Percentiles rank a stretch among this genome's conserved stretches.
These are phyloP conservation scores for Sporobolomyces roseus DNA, from an alignment of 768 basidiomycete species.

Conservation along the genomic window DNA sequence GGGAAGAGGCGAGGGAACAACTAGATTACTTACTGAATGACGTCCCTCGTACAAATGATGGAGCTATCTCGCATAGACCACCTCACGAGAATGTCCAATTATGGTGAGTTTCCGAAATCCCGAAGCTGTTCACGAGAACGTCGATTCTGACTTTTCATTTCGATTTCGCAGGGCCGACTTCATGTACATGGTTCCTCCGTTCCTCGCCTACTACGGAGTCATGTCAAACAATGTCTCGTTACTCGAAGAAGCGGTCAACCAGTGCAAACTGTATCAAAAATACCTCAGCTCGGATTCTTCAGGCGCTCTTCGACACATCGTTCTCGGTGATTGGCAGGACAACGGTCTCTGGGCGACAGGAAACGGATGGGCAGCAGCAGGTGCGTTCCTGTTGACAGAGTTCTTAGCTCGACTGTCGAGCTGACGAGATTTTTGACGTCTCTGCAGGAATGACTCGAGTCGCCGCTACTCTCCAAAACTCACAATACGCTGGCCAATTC, in stretches of 20 bases:
- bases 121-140: too few relatives aligned
- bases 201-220: slow-evolving; percentile 61
- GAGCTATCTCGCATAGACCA: slow-evolving; percentile 73
- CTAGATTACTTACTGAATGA: slow-evolving; percentile 59
- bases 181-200: slow-evolving; percentile 34
- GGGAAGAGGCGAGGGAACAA: slow-evolving; percentile 55
- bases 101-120: slow-evolving; percentile 59
- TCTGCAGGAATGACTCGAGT: slow-evolving; percentile 76
- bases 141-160: not conserved
- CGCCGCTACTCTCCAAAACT: slow-evolving; percentile 65
- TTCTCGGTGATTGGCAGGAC: slow-evolving; percentile 61
- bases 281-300: slow-evolving; percentile 56
- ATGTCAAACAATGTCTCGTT: slow-evolving; percentile 59
- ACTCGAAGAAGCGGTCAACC: slow-evolving; percentile 63
- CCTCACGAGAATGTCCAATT: slow-evolving; percentile 46
- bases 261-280: slow-evolving; percentile 66
- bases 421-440: not conserved
- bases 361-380: slow-evolving; percentile 25
- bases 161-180: slow-evolving; percentile 30
- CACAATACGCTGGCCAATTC: slow-evolving; percentile 51
- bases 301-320: slow-evolving; percentile 65
- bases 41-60: slow-evolving; percentile 61
- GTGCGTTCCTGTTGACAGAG: not conserved
- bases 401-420: not conserved
- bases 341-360: slow-evolving; percentile 65